A percentile compares a stretch with the other conserved stretches of the same genome.
phyloP scores from a whole-genome alignment of 305 asterid species.

The Plantago coronopus region DNA sequence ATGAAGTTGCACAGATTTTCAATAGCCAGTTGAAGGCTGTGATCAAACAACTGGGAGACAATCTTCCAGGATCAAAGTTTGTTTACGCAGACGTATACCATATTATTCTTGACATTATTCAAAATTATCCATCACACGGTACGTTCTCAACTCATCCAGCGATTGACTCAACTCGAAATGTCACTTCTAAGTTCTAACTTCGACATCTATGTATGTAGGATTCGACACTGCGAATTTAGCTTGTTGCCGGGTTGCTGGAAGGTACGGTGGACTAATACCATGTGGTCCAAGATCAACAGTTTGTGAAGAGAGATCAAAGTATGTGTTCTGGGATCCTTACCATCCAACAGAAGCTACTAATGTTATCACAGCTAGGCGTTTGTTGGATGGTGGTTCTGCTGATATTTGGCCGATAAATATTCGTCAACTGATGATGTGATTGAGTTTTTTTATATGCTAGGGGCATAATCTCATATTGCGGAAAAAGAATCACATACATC shows the following conservation, averaged over 20 bases:
- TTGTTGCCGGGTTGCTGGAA: slow-evolving; percentile 55
- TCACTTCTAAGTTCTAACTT: no score
- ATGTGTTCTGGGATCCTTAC: slow-evolving; percentile 74
- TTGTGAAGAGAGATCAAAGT: slow-evolving; percentile 58
- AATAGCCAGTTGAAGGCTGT: slow-evolving; percentile 49
- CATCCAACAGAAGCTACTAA: slow-evolving; percentile 74
- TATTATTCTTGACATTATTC: slow-evolving; percentile 48
- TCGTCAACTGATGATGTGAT: slow-evolving; percentile 30
- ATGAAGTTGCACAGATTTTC: slow-evolving; percentile 52
- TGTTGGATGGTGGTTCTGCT: slow-evolving; percentile 41
- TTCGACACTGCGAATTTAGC: slow-evolving; percentile 54
- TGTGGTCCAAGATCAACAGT: slow-evolving; percentile 59
- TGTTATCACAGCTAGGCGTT: slow-evolving; percentile 41
- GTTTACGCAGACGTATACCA: slow-evolving; percentile 62
- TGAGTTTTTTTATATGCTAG: no score
- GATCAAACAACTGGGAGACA: slow-evolving; percentile 33
- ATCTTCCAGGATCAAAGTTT: slow-evolving; percentile 44
- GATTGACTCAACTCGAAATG: no score
- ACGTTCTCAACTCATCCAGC: no score
- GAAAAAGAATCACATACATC: no score
- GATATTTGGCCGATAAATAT: slow-evolving; percentile 65
- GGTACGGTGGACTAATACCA: slow-evolving; percentile 63
- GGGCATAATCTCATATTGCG: no score
- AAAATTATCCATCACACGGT: slow-evolving; percentile 48
- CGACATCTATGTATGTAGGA: slow-evolving; percentile 29